Evolutionary conservation across 768 basidiomycete species (phyloP), one percentile per base, ranked within the genome.

Genomic region (Naganishia kalamii): DNA sequence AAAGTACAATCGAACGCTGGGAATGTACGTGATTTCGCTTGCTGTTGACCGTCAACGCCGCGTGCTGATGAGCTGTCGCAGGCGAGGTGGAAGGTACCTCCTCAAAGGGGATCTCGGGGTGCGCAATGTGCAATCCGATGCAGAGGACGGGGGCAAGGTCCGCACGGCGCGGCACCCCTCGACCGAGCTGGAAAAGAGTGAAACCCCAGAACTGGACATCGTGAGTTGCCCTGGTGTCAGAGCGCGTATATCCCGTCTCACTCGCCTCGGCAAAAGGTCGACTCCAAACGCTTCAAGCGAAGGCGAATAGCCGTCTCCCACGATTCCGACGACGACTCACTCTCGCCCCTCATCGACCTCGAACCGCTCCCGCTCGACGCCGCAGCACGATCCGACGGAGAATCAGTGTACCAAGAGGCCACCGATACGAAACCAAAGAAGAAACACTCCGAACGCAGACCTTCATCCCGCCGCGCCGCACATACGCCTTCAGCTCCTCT

Each of bases 1-100:
- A 46, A 59, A 54, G 47, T 65, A 65, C 41, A 46, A 65, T 30
- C 37, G 33, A 37, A 40, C 54, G 5, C 21, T 65, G 21, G 35
- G 46, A 33, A 13, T 57, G 54, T 47, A 60, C 41, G 64, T 59
- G 40, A 49, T 21, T 44, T 17, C 21, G 15, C 41, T 23, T 46
- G 3, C 25, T 12, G 5, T 7, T 30, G 10, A 33, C 21, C 25
- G 41, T 30, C 7, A 32, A 33, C 17, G 11, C 10, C 3, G 10
- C 1, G 49, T 54, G 3, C 25, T 64, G 17, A 47, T 30, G 7
- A 27, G 21, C 8, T 32, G 21, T 43, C 7, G 44, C 29, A 44
- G 40, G 7, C 27, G 41, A 30, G n/a, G 29, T 37, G 37, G 60
- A 47, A 44, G 32, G 43, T 25, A 4, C 29, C 13, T 21, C 7